Percentiles rank a stretch among this genome's conserved stretches.
phyloP scores from a whole-genome alignment of 805 yeast genomes.

The Yarrowia bubula region DNA sequence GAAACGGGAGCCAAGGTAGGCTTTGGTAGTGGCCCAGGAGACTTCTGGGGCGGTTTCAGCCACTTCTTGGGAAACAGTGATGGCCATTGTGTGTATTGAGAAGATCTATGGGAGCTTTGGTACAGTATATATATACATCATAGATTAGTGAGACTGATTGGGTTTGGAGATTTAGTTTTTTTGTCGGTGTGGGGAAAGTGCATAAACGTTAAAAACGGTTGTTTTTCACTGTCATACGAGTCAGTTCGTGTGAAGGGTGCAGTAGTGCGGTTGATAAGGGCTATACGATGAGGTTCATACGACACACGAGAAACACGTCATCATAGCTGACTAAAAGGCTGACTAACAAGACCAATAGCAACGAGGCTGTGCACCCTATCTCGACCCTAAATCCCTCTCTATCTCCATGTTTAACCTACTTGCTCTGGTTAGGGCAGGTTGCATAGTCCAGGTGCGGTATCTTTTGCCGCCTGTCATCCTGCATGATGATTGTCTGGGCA shows the following conservation, averaged over 20 bases:
- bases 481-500: neutral
- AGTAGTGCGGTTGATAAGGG: neutral
- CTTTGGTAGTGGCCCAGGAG: conserved; percentile 32
- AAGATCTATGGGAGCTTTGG: neutral
- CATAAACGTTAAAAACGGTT: neutral
- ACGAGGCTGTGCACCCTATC: neutral
- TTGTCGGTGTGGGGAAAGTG: conserved; percentile 10
- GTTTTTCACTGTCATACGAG: neutral
- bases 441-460: neutral
- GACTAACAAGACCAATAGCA: neutral
- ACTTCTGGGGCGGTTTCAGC: conserved; percentile 32
- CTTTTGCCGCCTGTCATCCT: neutral
- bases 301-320: no score
- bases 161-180: neutral
- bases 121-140: neutral
- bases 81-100: neutral
- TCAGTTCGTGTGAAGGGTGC: neutral
- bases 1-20: conserved; percentile 39
- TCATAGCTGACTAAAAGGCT: no score
- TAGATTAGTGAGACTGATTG: neutral
- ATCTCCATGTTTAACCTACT: neutral
- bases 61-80: conserved; percentile 23
- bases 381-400: neutral
- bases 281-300: neutral
- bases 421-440: neutral